Evolutionary conservation across 2,329 filamentous ascomycete species (phyloP).

Genomic region (Trichoderma oligosporum): DNA sequence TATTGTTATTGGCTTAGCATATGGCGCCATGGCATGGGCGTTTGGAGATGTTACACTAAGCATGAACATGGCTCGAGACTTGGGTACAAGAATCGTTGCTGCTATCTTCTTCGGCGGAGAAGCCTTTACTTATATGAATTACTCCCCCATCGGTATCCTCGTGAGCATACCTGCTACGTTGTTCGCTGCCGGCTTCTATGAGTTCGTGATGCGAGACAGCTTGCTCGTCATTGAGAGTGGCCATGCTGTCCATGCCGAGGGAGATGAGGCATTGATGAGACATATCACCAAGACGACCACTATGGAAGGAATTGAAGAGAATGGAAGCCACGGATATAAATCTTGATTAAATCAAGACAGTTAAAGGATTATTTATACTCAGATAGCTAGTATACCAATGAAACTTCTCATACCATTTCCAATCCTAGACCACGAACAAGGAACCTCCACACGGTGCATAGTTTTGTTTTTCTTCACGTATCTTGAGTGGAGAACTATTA

Average conservation of each 20-base stretch:
- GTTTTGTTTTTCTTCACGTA: no score
- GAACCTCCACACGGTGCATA: no score
- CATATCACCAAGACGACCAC: conserved; percentile 20
- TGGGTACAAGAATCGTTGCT: conserved; percentile 56
- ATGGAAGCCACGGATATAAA: background rate
- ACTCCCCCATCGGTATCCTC: conserved; percentile 51
- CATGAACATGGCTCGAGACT: conserved; percentile 56
- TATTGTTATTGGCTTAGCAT: conserved; percentile 54
- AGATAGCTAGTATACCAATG: background rate
- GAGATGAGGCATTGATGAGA: conserved; percentile 23
- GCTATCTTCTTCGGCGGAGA: conserved; percentile 46
- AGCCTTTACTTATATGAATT: conserved; percentile 32
- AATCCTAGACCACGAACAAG: no score
- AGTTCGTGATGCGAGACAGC: conserved; percentile 51
- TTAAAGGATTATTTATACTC: background rate
- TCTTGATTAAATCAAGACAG: background rate
- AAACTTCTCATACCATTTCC: no score
- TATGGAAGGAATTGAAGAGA: conserved; percentile 6
- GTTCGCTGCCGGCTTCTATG: conserved; percentile 52
- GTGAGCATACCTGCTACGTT: conserved; percentile 56
- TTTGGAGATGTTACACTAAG: conserved; percentile 53
- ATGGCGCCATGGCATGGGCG: conserved; percentile 52
- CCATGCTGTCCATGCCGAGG: conserved; percentile 33
- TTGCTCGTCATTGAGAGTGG: conserved; percentile 49
- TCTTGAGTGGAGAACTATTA: background rate